Evolutionary conservation across 2,329 filamentous ascomycete species (phyloP), one percentile per base, ranked within the genome.

Genomic region (Alternaria angustiovoidea): DNA sequence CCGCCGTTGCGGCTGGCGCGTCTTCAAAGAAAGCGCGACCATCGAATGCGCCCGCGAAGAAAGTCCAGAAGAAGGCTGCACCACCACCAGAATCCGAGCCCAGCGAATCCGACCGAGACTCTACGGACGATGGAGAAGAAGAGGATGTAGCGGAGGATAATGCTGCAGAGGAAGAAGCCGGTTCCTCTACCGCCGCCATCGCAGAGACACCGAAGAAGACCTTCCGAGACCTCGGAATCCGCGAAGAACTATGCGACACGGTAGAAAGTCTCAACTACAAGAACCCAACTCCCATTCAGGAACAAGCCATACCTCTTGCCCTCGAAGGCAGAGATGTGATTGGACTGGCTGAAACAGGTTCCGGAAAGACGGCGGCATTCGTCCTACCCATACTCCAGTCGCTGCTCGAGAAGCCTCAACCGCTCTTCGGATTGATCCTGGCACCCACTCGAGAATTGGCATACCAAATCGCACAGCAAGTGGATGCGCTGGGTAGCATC

Each of bases 321-420:
- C 84, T 97, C 4, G 81, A 91, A 72, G 89, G 91, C 53, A 88
- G 93, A 72, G 95, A 98, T 78, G 84, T 98, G 0, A 97, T 99
- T 69, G 95, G 94, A 42, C 85, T 98, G 52, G 95, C 95, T 32
- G 94, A 99, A 80, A 99, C 95, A 0, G 95, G 95, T 69, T 93
- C 89, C 74, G 95, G 95, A 80, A 99, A 98, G 83, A 98, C 95
- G 0, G 94, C 93, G 7, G 94, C 95, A 0, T 99, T 98, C 77
- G 93, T 93, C 0, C 83, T 99, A 3, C 95, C 95, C 1, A 96
- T 99, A 39, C 86, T 99, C 2, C 94, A 97, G 80, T 78, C 91
- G 3, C 87, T 99, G 1, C 91, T 98, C 81, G 91, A 95, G 57
- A 92, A 93, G 70, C 94, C 94, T 0, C 91, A 93, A 69, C 85